phyloP scores from a whole-genome alignment of 2,329 filamentous ascomycete genomes.

The Ceratocystis colombiana region DNA sequence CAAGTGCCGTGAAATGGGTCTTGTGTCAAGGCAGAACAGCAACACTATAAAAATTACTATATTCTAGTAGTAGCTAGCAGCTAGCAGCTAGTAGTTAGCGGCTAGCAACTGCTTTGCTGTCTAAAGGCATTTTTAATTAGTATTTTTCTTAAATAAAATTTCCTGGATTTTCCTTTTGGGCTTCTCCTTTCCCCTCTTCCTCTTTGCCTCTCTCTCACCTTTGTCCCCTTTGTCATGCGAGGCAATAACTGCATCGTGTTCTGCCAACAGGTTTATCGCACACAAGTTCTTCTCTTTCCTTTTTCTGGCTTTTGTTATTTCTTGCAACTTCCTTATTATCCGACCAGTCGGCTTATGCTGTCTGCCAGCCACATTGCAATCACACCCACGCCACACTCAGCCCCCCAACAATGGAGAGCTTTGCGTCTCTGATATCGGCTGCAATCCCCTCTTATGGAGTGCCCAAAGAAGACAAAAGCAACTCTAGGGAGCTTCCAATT shows the following conservation, averaged over 20 bases:
- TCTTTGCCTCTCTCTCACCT: no score
- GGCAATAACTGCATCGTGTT: no score
- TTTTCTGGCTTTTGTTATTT: constrained; percentile 1
- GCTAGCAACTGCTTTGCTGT: no score
- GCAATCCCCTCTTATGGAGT: constrained; percentile 4
- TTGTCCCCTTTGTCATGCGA: no score
- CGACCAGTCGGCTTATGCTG: neutral
- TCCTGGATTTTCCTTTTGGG: neutral
- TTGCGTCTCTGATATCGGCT: constrained; percentile 15
- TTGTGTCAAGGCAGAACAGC: neutral
- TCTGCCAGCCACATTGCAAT: neutral
- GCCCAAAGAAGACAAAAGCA: neutral
- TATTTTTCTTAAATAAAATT: neutral
- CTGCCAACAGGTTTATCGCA: no score
- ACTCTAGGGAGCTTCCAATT: constrained; percentile 39
- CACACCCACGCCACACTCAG: neutral
- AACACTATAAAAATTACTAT: no score
- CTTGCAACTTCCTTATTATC: neutral
- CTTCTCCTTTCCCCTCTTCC: neutral
- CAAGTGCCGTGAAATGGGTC: neutral
- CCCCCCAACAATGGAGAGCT: constrained; percentile 13
- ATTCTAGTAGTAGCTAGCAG: no score
- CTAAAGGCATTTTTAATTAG: neutral
- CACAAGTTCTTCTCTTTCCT: neutral
- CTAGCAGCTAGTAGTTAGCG: no score